phyloP scores from a whole-genome alignment of 2,329 filamentous ascomycete species.

The Ophiostoma novo-ulmi region DNA sequence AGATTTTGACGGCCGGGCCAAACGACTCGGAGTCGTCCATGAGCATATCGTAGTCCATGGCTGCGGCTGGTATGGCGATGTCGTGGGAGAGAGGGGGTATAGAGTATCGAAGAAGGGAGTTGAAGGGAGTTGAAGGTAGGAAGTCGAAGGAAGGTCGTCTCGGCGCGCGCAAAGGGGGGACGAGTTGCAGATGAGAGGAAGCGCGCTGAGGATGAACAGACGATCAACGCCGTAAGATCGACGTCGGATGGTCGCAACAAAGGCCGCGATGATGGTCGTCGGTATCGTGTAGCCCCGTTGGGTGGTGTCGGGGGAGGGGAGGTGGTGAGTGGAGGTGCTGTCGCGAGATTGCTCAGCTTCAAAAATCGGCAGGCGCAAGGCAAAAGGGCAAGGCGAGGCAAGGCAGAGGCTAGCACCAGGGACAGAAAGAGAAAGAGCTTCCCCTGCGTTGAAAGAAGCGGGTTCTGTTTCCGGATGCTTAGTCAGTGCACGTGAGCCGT shows the following conservation, averaged over 20 bases:
- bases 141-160: no score
- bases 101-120: background rate
- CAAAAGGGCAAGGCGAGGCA: background rate
- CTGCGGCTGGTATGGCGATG: background rate
- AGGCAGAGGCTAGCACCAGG: background rate
- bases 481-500: background rate
- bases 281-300: background rate
- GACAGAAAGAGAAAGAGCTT: slow-evolving; percentile 2
- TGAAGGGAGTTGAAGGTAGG: background rate
- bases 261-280: background rate
- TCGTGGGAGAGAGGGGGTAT: background rate
- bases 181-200: background rate
- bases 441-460: slow-evolving; percentile 8
- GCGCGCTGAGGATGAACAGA: background rate
- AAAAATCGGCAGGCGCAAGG: background rate
- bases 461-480: background rate
- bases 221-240: background rate
- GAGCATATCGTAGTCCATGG: slow-evolving; percentile 56
- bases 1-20: slow-evolving; percentile 56
- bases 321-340: background rate
- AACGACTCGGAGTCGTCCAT: slow-evolving; percentile 54
- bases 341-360: background rate
- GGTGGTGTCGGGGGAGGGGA: background rate
- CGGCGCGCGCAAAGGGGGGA: no score
- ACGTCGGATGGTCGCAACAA: background rate